phyloP scores from a whole-genome alignment of 2,329 filamentous ascomycete genomes.

The Aspergillus arachidicola region DNA sequence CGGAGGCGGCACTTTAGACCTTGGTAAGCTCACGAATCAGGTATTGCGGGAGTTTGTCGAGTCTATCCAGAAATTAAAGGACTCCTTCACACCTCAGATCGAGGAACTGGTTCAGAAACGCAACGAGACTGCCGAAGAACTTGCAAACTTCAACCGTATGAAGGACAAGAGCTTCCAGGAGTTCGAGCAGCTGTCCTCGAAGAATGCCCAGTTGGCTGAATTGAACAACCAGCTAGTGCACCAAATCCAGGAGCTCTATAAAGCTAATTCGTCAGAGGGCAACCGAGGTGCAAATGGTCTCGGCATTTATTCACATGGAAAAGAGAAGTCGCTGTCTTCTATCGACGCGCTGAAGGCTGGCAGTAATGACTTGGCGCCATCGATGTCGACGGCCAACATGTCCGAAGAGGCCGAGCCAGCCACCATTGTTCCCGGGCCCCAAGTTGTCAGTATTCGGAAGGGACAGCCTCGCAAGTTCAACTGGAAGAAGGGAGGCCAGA shows the following conservation, averaged over 20 bases:
- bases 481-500: slow-evolving; percentile 96
- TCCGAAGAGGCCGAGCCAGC: slow-evolving; percentile 67
- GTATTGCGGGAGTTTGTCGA: slow-evolving; percentile 65
- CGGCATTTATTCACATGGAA: slow-evolving; percentile 63
- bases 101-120: slow-evolving; percentile 89
- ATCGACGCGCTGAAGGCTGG: slow-evolving; percentile 49
- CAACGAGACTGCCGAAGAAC: slow-evolving; percentile 82
- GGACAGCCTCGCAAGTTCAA: slow-evolving; percentile 95
- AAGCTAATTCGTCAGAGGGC: slow-evolving; percentile 59
- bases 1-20: slow-evolving; percentile 75
- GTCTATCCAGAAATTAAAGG: slow-evolving; percentile 71
- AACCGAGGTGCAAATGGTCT: slow-evolving; percentile 53
- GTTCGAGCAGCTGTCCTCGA: slow-evolving; percentile 90
- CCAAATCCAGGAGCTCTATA: slow-evolving; percentile 91
- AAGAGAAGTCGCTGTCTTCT: slow-evolving; percentile 52
- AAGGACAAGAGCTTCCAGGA: slow-evolving; percentile 93
- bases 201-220: slow-evolving; percentile 91
- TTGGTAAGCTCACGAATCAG: slow-evolving; percentile 67
- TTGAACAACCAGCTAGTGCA: slow-evolving; percentile 95
- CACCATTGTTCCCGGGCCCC: slow-evolving; percentile 71
- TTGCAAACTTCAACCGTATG: slow-evolving; percentile 76
- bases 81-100: slow-evolving; percentile 73
- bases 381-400: slow-evolving; percentile 57
- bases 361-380: slow-evolving; percentile 56
- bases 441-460: slow-evolving; percentile 92